Conservation (phyloP, 495 filamentous ascomycete species). For the Penicillium herquei region DNA sequence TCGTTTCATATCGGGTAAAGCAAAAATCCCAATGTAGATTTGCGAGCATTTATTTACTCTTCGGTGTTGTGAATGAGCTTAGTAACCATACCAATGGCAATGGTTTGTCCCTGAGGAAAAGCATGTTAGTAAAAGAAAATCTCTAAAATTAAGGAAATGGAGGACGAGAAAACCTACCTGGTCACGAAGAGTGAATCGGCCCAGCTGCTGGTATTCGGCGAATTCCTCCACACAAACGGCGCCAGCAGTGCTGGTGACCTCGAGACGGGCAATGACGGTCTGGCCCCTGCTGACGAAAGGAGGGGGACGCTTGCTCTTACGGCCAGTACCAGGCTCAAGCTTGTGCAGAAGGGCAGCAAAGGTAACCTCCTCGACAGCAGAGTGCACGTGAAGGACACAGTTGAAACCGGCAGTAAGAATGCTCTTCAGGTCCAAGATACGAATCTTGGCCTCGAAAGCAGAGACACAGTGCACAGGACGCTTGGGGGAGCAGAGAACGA, state of each 20-base stretch:
- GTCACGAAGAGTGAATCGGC: conserved; percentile 91
- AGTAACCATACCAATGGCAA: conserved; percentile 95
- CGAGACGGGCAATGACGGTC: conserved; percentile 88
- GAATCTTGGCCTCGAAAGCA: conserved; percentile 93
- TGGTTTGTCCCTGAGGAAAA: conserved; percentile 79
- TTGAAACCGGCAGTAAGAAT: conserved; percentile 91
- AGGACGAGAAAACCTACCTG: conserved; percentile 63
- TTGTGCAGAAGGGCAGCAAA: conserved; percentile 86
- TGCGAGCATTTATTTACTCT: conserved; percentile 17
- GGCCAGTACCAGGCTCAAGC: conserved; percentile 90
- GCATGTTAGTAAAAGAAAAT: conserved; percentile 13
- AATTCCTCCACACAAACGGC: conserved; percentile 90
- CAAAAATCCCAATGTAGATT: conserved; percentile 14
- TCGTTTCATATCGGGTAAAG: conserved; percentile 6
- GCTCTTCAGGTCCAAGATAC: conserved; percentile 89
- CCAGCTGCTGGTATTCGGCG: conserved; percentile 90
- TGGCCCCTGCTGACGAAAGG: conserved; percentile 90
- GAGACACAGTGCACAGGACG: conserved; percentile 87
- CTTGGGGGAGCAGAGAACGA: conserved; percentile 91
- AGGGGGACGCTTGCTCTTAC: conserved; percentile 89
- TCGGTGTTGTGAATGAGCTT: conserved; percentile 63
- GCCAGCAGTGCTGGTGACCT: conserved; percentile 80
- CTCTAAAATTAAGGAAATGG: conserved; percentile 7
- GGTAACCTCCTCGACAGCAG: conserved; percentile 93
- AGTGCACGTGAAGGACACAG: conserved; percentile 85